Conservation (phyloP, 768 basidiomycete species). For the Mycena haematopus region DNA sequence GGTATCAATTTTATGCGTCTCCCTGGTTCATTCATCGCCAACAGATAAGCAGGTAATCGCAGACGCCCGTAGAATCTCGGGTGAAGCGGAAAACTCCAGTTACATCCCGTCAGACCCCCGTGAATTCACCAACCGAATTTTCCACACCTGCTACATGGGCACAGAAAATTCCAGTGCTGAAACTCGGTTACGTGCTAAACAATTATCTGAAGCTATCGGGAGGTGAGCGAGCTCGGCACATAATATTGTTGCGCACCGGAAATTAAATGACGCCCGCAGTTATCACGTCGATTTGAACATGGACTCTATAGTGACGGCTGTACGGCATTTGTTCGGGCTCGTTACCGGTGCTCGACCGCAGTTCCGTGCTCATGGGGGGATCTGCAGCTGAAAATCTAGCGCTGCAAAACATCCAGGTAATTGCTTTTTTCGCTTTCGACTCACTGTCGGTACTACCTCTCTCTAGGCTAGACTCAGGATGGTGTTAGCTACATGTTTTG, state of each 20-base stretch:
- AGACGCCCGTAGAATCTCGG: slow-evolving; percentile 89
- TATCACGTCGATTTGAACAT: slow-evolving; percentile 97
- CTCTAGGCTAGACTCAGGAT: slow-evolving; percentile 86
- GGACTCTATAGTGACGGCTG: slow-evolving; percentile 88
- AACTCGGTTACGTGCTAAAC: slow-evolving; percentile 85
- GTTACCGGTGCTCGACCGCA: slow-evolving; percentile 70
- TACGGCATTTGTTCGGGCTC: slow-evolving; percentile 81
- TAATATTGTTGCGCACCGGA: not conserved
- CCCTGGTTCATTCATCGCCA: not conserved
- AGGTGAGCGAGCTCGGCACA: slow-evolving; percentile 60
- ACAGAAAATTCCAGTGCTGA: slow-evolving; percentile 94
- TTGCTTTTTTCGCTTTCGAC: not conserved
- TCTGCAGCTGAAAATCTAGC: slow-evolving; percentile 90
- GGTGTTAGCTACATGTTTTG: slow-evolving; percentile 93
- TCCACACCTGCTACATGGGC: slow-evolving; percentile 99
- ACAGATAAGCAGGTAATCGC: slow-evolving; percentile 84
- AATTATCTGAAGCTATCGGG: slow-evolving; percentile 87
- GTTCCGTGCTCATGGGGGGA: slow-evolving; percentile 90
- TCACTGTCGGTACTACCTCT: not conserved
- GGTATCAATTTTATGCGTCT: not conserved
- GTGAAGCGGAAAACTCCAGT: slow-evolving; percentile 79
- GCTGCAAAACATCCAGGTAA: slow-evolving; percentile 93
- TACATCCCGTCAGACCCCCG: slow-evolving; percentile 88
- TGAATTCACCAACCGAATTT: slow-evolving; percentile 86
- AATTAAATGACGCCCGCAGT: slow-evolving; percentile 45